Percentiles rank a stretch among this genome's conserved stretches.
Conservation (phyloP, 1,139 yeast genomes). For the Hemisphaericaspora subhashii region DNA sequence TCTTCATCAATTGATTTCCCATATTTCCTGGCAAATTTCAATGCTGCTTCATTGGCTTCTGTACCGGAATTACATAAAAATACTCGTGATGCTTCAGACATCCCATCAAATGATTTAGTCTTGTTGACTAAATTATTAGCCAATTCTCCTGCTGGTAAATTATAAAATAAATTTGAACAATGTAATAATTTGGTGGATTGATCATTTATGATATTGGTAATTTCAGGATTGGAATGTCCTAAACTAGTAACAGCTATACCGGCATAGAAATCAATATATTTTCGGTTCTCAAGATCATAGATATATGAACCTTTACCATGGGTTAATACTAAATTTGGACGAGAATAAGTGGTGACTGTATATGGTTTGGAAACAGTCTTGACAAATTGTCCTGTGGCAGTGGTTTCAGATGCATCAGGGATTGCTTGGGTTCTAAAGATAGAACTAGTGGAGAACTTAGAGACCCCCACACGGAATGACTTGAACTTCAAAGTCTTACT, state of each 20-base stretch:
- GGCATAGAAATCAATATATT: constrained; percentile 87
- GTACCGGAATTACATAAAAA: constrained; percentile 92
- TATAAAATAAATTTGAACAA: constrained; percentile 82
- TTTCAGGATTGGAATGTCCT: constrained; percentile 80
- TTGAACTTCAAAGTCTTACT: background rate
- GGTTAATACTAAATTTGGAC: constrained; percentile 70
- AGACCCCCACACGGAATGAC: background rate
- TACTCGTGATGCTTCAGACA: constrained; percentile 78
- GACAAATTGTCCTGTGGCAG: constrained; percentile 34
- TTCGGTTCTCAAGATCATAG: constrained; percentile 74
- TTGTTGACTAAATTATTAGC: constrained; percentile 68
- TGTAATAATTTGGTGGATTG: constrained; percentile 79
- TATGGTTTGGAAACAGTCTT: constrained; percentile 48
- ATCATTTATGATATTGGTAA: constrained; percentile 65
- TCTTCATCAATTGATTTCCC: constrained; percentile 57
- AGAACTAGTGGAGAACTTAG: background rate
- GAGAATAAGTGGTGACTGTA: constrained; percentile 78
- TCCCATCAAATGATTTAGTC: constrained; percentile 73
- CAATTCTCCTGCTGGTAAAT: constrained; percentile 79
- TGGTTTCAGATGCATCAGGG: constrained; percentile 19
- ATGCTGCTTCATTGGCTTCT: constrained; percentile 97
- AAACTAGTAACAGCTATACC: constrained; percentile 96
- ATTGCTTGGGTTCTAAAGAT: constrained; percentile 4
- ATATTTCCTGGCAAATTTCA: constrained; percentile 89
- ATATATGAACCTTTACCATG: constrained; percentile 73